Evolutionary conservation across 1,284 basidiomycete genomes (phyloP), one percentile per base, ranked within the genome.

Genomic region (Fomitopsis schrenkii): DNA sequence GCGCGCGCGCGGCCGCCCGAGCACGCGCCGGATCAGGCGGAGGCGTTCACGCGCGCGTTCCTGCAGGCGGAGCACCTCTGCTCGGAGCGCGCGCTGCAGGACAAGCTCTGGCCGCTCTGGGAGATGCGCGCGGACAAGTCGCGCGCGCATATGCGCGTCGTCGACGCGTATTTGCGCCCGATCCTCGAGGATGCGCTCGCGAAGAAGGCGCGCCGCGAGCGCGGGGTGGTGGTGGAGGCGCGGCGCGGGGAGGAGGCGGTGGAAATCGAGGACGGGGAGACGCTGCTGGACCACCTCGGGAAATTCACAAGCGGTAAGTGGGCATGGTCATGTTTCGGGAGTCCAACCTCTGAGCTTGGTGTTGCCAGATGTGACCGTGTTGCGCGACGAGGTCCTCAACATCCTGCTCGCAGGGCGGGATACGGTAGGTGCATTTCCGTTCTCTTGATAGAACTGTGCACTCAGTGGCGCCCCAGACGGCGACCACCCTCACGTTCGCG

Each of bases 371-470:
- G 57, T 62, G 17, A 55, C 60, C 19, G 57, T 76, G 0, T 68
- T 78, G 30, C 74, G 70, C 46, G 79, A 80, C 55, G 79, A 80
- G 62, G 70, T 65, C 0, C 48, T 80, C 30, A 81, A 78, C 60
- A 78, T 77, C 55, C 54, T 77, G 68, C 69, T 79, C 33, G 78
- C 79, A 36, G 76, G 78, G 5, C 68, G 73, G 15, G 78, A 79
- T 50, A 80, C 79, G 1, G 78, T 77, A 42, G 40, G 72, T 63
- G 2, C 17, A 19, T 8, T 8, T 40, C 38, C 30, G 30, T 3
- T 40, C 2, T 40, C 10, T 2, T 15, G 14, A 10, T 3, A 2
- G 38, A 12, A 15, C 38, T 3, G 12, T 40, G 8, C 30, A 15
- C 38, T 40, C 38, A 40, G 2, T 12, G 14, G 14, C 12, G 14